These are phyloP conservation scores for Trypanosoma melophagium DNA, from an alignment of 208 protist genomes.

Conservation along the genomic window DNA sequence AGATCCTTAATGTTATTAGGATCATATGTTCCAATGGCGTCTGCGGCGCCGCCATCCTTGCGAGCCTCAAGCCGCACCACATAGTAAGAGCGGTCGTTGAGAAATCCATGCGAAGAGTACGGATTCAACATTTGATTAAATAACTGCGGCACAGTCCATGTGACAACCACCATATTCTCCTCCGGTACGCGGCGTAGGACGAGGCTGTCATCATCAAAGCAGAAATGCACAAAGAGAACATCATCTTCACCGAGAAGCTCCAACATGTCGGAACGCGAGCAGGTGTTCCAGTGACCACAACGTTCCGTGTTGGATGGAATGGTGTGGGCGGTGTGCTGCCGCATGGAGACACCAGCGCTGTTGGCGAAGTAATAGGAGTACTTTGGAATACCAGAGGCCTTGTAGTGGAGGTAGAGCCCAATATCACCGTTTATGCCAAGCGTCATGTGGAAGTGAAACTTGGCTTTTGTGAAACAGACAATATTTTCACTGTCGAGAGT, in stretches of 20 bases:
- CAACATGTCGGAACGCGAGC: slow-evolving; percentile 49
- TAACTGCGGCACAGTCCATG: slow-evolving; percentile 70
- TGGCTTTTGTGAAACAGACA: slow-evolving; percentile 52
- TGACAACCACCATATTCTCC: slow-evolving; percentile 38
- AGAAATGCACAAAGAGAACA: slow-evolving; percentile 51
- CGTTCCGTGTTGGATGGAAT: slow-evolving; percentile 74
- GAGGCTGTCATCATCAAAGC: slow-evolving; percentile 79
- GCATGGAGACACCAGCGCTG: slow-evolving; percentile 52
- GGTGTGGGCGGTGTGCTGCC: slow-evolving; percentile 88
- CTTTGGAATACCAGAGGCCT: slow-evolving; percentile 82
- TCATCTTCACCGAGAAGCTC: slow-evolving; percentile 58
- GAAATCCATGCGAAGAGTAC: slow-evolving; percentile 68
- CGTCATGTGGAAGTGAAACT: slow-evolving; percentile 88
- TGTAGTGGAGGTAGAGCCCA: slow-evolving; percentile 88
- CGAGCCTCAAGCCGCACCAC: slow-evolving; percentile 63
- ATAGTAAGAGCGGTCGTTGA: slow-evolving; percentile 42
- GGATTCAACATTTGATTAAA: slow-evolving; percentile 67
- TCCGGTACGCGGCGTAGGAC: slow-evolving; percentile 29
- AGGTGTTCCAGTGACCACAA: slow-evolving; percentile 88
- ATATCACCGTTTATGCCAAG: slow-evolving; percentile 51
- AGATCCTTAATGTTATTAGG: slow-evolving; percentile 42
- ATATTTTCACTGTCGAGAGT: slow-evolving; percentile 78
- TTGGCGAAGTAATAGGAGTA: slow-evolving; percentile 89
- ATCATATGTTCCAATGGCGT: slow-evolving; percentile 36
- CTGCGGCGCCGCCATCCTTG: slow-evolving; percentile 25